Percentiles rank a stretch among this genome's conserved stretches.
Evolutionary conservation across 371 early-diverging fungal genomes (phyloP).

Genomic region (Apophysomyces variabilis): DNA sequence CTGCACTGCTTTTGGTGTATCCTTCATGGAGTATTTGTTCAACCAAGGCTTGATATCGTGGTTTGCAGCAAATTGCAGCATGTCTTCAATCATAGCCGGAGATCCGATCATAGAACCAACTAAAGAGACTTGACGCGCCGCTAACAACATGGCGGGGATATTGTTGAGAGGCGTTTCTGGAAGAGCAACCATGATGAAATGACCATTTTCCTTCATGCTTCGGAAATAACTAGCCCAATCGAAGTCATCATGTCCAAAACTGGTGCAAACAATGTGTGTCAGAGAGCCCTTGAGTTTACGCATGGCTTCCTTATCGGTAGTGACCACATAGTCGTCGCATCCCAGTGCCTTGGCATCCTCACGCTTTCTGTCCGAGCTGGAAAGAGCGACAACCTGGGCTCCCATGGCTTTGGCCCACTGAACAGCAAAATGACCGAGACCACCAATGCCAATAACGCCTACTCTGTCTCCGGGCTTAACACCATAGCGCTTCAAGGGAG

Average conservation of each 20-base stretch:
- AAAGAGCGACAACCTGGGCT: constrained; percentile 60
- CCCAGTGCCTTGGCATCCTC: constrained; percentile 41
- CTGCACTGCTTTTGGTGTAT: constrained; percentile 66
- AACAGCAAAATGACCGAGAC: constrained; percentile 71
- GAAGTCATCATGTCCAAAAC: constrained; percentile 34
- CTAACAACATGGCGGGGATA: constrained; percentile 33
- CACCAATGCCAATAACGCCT: constrained; percentile 71
- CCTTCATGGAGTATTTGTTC: constrained; percentile 62
- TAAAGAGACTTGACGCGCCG: constrained; percentile 53
- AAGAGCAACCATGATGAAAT: constrained; percentile 62
- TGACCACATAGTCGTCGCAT: constrained; percentile 42
- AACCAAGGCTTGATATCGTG: constrained; percentile 69
- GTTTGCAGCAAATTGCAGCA: constrained; percentile 73
- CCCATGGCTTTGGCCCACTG: constrained; percentile 68
- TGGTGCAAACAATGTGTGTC: constrained; percentile 39
- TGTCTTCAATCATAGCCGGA: constrained; percentile 55
- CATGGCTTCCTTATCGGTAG: constrained; percentile 23
- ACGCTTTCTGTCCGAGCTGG: constrained; percentile 37
- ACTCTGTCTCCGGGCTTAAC: constrained; percentile 58
- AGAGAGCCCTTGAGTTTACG: constrained; percentile 16
- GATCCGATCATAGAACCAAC: constrained; percentile 76
- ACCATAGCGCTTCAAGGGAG: constrained; percentile 56
- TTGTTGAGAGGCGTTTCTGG: constrained; percentile 54
- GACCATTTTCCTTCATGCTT: constrained; percentile 50
- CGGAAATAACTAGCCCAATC: constrained; percentile 46